phyloP scores from a whole-genome alignment of 2,329 filamentous ascomycete genomes.

The Trichoderma sp. region DNA sequence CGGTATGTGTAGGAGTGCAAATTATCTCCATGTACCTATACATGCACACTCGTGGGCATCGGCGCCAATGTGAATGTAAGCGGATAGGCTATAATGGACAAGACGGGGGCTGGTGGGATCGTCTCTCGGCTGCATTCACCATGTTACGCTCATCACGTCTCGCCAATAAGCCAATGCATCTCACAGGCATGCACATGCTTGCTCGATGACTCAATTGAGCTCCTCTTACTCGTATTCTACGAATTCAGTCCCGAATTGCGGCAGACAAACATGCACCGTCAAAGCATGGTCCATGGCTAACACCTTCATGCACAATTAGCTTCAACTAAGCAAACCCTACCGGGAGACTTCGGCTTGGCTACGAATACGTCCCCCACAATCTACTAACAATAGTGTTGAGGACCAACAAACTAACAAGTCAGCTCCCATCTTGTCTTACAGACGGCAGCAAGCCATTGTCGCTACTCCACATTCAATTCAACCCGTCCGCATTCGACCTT shows the following conservation, averaged over 20 bases:
- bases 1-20: neutral
- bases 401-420: constrained; percentile 2
- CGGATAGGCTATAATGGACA: neutral
- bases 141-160: neutral
- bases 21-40: neutral
- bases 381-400: constrained; percentile 13
- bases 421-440: neutral
- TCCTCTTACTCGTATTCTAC: neutral
- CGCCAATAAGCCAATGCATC: neutral
- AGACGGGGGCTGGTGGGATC: neutral
- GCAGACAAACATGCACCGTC: neutral
- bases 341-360: constrained; percentile 14
- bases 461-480: neutral
- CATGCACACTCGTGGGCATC: neutral
- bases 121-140: neutral
- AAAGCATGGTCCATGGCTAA: neutral
- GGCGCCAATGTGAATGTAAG: neutral
- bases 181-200: neutral
- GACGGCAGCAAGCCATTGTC: neutral
- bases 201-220: neutral
- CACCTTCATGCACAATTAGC: neutral
- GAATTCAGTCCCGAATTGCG: neutral
- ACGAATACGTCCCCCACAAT: constrained; percentile 12
- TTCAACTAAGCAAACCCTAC: constrained; percentile 8
- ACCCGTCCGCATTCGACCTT: neutral